A percentile compares a stretch with the other conserved stretches of the same genome.
Conservation (phyloP, 257 asterid genomes). For the Petrea volubilis region DNA sequence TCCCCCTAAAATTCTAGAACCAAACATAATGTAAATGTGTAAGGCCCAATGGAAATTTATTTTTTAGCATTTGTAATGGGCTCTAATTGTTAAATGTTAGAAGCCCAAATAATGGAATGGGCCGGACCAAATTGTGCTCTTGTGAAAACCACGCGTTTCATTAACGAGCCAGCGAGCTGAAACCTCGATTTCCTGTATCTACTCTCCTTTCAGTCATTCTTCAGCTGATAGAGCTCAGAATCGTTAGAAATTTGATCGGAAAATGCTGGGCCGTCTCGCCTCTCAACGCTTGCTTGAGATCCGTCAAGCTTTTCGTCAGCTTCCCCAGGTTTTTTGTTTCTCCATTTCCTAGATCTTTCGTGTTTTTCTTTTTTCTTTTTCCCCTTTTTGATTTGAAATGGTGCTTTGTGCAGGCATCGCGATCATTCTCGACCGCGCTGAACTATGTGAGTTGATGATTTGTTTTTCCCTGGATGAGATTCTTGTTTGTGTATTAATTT, state of each 20-base stretch:
- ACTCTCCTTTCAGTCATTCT: background rate
- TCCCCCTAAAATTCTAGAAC: too few species aligned
- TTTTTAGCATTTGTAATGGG: background rate
- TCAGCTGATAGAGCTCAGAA: constrained; percentile 21
- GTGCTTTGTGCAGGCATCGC: constrained; percentile 54
- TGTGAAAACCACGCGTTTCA: constrained; percentile 35
- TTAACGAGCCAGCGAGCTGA: constrained; percentile 18
- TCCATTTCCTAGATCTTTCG: background rate
- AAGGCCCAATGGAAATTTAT: too few species aligned
- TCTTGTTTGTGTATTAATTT: background rate
- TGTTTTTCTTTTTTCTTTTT: background rate
- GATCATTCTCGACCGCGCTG: constrained; percentile 82
- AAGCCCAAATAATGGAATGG: constrained; percentile 34
- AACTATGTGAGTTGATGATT: constrained; percentile 63
- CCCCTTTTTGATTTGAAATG: background rate
- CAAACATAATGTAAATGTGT: too few species aligned
- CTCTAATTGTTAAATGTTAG: background rate
- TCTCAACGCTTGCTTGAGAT: constrained; percentile 70
- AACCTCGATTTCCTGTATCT: constrained; percentile 24
- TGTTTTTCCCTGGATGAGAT: background rate
- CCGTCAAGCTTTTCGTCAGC: constrained; percentile 67
- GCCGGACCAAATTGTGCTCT: constrained; percentile 34
- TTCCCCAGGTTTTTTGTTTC: constrained; percentile 59
- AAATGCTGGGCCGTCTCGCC: constrained; percentile 83
- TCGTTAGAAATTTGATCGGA: constrained; percentile 24